A percentile compares a stretch with the other conserved stretches of the same genome.
Conservation (phyloP, 1,284 basidiomycete species). For the Taiwanofungus camphoratus region DNA sequence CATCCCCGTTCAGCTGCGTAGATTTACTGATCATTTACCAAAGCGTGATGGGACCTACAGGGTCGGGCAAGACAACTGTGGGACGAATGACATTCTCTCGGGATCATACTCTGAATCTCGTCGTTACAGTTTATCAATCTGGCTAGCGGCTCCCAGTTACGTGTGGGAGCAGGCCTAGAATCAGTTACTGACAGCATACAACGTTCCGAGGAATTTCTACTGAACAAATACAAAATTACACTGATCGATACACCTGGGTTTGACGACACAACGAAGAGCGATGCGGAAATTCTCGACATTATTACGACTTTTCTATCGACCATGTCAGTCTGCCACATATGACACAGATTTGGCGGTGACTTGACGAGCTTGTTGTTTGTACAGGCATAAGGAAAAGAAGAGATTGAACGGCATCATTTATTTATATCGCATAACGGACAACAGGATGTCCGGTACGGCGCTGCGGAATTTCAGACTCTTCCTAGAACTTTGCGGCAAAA, state of each 20-base stretch:
- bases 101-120: neutral
- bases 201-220: slow-evolving; percentile 12
- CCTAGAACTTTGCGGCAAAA: slow-evolving; percentile 13
- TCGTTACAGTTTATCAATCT: slow-evolving; percentile 20
- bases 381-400: slow-evolving; percentile 8
- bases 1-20: too few relatives aligned
- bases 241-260: slow-evolving; percentile 34
- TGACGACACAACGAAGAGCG: slow-evolving; percentile 29
- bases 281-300: slow-evolving; percentile 24
- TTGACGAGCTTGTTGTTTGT: neutral
- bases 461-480: slow-evolving; percentile 15
- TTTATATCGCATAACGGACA: slow-evolving; percentile 18
- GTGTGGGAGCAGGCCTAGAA: slow-evolving; percentile 11
- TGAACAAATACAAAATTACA: slow-evolving; percentile 23
- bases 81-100: neutral
- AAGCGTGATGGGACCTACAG: slow-evolving; percentile 15
- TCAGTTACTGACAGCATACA: slow-evolving; percentile 17
- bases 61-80: slow-evolving; percentile 20
- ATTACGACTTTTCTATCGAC: slow-evolving; percentile 9
- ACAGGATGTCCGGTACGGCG: slow-evolving; percentile 13
- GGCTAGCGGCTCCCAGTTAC: slow-evolving; percentile 15
- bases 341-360: neutral
- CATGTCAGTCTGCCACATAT: slow-evolving; percentile 12
- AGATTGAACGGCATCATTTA: slow-evolving; percentile 14
- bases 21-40: too few relatives aligned